A percentile compares a stretch with the other conserved stretches of the same genome.
phyloP scores from a whole-genome alignment of 2,329 filamentous ascomycete genomes.

The Pseudogymnoascus sp. region DNA sequence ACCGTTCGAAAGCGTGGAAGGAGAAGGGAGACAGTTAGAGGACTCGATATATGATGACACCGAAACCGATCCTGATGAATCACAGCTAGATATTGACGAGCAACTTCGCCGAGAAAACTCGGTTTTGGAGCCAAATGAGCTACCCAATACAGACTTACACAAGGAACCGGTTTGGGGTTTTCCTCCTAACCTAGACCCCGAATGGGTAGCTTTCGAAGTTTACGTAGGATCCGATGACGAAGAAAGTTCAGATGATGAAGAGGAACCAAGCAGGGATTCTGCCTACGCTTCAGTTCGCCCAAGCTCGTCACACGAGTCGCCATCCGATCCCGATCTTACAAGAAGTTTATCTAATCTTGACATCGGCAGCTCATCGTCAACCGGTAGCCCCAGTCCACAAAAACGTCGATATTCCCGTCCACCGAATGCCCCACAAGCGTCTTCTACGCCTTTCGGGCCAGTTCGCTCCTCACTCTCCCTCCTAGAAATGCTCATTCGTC shows the following conservation, averaged over 20 bases:
- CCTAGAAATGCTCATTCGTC: constrained; percentile 62
- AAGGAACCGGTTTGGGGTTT: constrained; percentile 36
- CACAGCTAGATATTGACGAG: constrained; percentile 26
- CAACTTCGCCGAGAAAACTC: constrained; percentile 26
- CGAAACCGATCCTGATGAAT: constrained; percentile 21
- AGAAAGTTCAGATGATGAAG: constrained; percentile 20
- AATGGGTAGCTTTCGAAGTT: constrained; percentile 69
- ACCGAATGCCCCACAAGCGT: neutral
- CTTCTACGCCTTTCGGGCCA: constrained; percentile 35
- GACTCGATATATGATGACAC: constrained; percentile 12
- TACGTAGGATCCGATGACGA: constrained; percentile 53
- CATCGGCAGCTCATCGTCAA: constrained; percentile 18
- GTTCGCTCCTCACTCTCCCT: constrained; percentile 62
- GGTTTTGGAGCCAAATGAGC: constrained; percentile 12
- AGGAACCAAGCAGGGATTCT: constrained; percentile 18
- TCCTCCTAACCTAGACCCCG: constrained; percentile 58
- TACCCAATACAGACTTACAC: constrained; percentile 6
- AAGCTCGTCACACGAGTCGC: constrained; percentile 16
- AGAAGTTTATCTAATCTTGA: constrained; percentile 19
- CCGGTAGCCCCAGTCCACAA: constrained; percentile 11
- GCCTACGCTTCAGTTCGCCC: constrained; percentile 19
- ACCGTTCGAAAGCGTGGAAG: constrained; percentile 13
- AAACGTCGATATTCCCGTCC: neutral
- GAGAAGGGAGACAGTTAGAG: constrained; percentile 18
- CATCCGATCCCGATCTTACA: constrained; percentile 12